These are phyloP conservation scores for Thermomyces lanuginosus DNA, from an alignment of 2,329 filamentous ascomycete species.

Conservation along the genomic window DNA sequence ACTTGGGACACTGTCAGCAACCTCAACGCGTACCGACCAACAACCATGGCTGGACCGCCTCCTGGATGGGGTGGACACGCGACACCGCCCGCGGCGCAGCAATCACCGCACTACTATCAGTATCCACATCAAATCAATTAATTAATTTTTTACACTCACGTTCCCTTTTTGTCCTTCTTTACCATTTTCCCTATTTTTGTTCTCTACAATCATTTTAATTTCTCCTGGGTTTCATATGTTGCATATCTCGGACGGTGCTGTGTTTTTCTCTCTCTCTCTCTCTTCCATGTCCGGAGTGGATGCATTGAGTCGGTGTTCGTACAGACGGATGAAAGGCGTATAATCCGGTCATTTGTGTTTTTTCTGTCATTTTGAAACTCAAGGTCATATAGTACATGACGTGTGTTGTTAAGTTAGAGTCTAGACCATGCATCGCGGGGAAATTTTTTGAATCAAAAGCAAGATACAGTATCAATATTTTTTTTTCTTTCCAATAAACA, in stretches of 20 bases:
- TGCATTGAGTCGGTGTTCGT: too few species aligned
- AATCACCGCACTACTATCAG: slow-evolving; percentile 13
- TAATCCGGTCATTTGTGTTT: too few species aligned
- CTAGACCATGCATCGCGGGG: too few species aligned
- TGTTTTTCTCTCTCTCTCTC: slow-evolving; percentile 5
- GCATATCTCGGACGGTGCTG: neutral
- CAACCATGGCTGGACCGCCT: slow-evolving; percentile 10
- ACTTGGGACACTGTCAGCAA: slow-evolving; percentile 24
- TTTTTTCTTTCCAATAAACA: slow-evolving; percentile 1
- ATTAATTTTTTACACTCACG: slow-evolving; percentile 2
- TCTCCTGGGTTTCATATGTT: neutral
- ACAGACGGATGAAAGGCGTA: too few species aligned
- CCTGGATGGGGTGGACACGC: slow-evolving; percentile 19
- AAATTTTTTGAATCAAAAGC: too few species aligned
- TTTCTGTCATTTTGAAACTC: too few species aligned
- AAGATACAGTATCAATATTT: too few species aligned
- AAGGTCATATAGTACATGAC: too few species aligned
- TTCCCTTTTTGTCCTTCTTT: slow-evolving; percentile 3
- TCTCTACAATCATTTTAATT: slow-evolving; percentile 1
- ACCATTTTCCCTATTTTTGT: slow-evolving; percentile 2
- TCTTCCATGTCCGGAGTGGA: slow-evolving; percentile 5
- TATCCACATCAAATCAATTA: slow-evolving; percentile 15
- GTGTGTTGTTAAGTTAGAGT: too few species aligned
- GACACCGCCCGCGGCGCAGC: slow-evolving; percentile 12
- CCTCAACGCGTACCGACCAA: slow-evolving; percentile 14